Conservation (phyloP, 2,329 filamentous ascomycete species). For the Xylaria polymorpha region DNA sequence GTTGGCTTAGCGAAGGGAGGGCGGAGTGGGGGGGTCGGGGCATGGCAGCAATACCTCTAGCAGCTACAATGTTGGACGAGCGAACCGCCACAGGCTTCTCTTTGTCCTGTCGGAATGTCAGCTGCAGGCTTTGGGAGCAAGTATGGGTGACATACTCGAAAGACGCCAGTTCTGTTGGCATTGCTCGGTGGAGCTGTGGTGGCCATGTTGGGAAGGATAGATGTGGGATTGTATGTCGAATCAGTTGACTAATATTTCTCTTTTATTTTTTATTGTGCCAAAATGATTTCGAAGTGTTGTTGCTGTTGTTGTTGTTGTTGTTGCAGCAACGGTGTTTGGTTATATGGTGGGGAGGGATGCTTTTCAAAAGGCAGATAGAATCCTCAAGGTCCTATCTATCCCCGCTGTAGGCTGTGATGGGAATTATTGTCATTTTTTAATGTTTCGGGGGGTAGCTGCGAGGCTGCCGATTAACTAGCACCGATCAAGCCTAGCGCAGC, state of each 20-base stretch:
- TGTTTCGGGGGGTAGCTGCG: slow-evolving; percentile 47
- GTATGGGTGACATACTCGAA: slow-evolving; percentile 62
- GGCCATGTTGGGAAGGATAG: slow-evolving; percentile 53
- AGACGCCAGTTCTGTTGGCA: slow-evolving; percentile 64
- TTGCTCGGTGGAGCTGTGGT: slow-evolving; percentile 57
- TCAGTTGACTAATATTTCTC: neutral
- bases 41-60: slow-evolving; percentile 75
- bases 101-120: slow-evolving; percentile 71
- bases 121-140: slow-evolving; percentile 20
- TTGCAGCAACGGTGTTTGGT: slow-evolving; percentile 3
- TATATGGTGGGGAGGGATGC: slow-evolving; percentile 23
- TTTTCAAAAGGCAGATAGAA: slow-evolving; percentile 20
- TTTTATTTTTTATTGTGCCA: neutral
- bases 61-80: slow-evolving; percentile 95
- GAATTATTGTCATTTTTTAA: slow-evolving; percentile 41
- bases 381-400: slow-evolving; percentile 20
- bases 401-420: slow-evolving; percentile 42
- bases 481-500: slow-evolving; percentile 29
- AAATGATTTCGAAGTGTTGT: neutral
- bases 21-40: slow-evolving; percentile 17
- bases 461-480: slow-evolving; percentile 45
- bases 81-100: slow-evolving; percentile 99
- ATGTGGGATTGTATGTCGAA: slow-evolving; percentile 13
- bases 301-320: neutral
- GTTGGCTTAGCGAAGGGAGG: slow-evolving; percentile 48